Percentiles rank a stretch among this genome's conserved stretches.
Evolutionary conservation across 306 rosid genomes (phyloP).

Genomic region (Prunus mira): DNA sequence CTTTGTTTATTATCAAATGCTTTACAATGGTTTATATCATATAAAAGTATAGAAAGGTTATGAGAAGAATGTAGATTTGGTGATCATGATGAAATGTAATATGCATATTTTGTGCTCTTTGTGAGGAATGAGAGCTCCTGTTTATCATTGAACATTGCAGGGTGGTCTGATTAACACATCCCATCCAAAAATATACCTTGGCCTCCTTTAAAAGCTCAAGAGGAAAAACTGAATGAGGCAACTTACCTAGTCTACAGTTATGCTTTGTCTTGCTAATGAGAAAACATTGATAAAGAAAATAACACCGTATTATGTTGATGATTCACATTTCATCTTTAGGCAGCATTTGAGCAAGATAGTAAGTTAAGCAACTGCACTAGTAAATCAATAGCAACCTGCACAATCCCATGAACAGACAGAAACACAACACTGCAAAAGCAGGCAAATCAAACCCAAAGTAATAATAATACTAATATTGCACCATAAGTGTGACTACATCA

Average conservation of each 20-base stretch:
- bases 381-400: too few species aligned
- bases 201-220: too few species aligned
- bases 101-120: background rate
- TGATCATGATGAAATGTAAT: constrained; percentile 12
- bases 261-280: too few species aligned
- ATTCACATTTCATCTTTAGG: too few species aligned
- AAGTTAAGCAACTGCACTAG: too few species aligned
- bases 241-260: too few species aligned
- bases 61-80: background rate
- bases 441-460: background rate
- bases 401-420: background rate
- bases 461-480: background rate
- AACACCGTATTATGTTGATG: too few species aligned
- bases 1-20: constrained; percentile 13
- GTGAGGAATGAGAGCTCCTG: background rate
- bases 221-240: too few species aligned
- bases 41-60: background rate
- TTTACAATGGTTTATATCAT: background rate
- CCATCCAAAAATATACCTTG: too few species aligned
- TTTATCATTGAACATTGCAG: background rate
- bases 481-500: background rate
- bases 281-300: too few species aligned
- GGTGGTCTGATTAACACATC: too few species aligned
- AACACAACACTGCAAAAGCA: background rate
- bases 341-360: too few species aligned